Evolutionary conservation across 2,329 filamentous ascomycete genomes (phyloP), one percentile per base, ranked within the genome.

Genomic region (Volutella citrinella): DNA sequence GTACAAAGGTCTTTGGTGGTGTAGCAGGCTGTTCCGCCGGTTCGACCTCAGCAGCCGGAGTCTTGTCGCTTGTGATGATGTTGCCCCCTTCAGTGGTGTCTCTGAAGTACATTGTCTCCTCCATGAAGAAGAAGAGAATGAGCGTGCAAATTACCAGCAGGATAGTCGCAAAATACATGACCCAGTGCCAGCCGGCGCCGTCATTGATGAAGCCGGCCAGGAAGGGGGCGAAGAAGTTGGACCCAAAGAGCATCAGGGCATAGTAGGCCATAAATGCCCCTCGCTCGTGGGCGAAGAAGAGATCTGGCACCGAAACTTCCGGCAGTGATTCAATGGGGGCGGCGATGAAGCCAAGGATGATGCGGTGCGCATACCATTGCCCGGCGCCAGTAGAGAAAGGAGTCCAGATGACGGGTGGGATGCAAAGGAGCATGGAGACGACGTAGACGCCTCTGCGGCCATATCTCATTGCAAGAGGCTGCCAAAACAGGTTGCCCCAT

Each of bases 51-150:
- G 22, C 23, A 6, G 18, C 17, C 6, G 4, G 27, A 1, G n/a
- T 20, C 24, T 29, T 30, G 18, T 32, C 16, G 10, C 17, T 18
- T 5, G 17, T 13, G 6, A 11, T 22, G n/a, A 30, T 23, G 11
- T 14, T 7, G 3, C 34, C 21, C 14, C 52, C 60, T 27, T 60
- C 58, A 30, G 57, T 33, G 7, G 59, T 60, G 6, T 51, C 35
- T 10, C 69, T 65, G 31, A 61, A 54, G 49, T 71, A 78, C 49
- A 75, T 79, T 6, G 76, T 78, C 53, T 80, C 77, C 52, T 80
- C 77, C 63, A 78, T 69, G 52, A 72, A 69, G 46, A 80, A 72
- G 57, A 77, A 78, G 3, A 73, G 55, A 42, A 76, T 64, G 13
- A 79, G 46, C 22, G 73, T 69, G 9, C 58, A 63, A 2, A 69